Evolutionary conservation across 352 stramenopile species (phyloP), one percentile per base, ranked within the genome.

Genomic region (Pythium phragmiticola): DNA sequence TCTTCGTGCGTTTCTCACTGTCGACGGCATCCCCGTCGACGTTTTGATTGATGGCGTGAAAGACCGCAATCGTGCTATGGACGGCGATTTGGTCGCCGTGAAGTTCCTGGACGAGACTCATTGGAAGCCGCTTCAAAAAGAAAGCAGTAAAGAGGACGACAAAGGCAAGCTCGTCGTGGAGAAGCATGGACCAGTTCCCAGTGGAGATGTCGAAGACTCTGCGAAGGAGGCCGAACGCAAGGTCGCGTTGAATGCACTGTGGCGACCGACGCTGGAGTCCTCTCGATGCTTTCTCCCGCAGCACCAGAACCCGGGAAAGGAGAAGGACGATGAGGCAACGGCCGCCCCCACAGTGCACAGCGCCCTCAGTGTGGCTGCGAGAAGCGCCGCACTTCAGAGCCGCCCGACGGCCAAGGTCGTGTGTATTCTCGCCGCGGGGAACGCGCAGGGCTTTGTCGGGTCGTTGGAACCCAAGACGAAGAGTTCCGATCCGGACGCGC

Each of bases 81-180:
- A 95, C 48, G 78, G 84, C n/a, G 88, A 95, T 60, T 63, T 94
- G 14, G 86, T 96, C 13, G 84, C 72, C 1, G 62, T 96, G 43
- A 57, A 84, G 54, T 34, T 95, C 3, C 61, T 77, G 17, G 69
- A 78, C 0, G 73, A 87, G 41, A 60, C 72, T 5, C 60, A 87
- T 41, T 96, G 80, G 80, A 88, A 88, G 59, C 52, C 68, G 23
- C 23, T 85, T 21, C 26, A 30, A 30, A 70, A 72, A 7, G 58
- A 72, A 6, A 41, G 41, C n/a, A 49, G 45, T 6, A 66, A 62
- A 6, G 48, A 60, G 16, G 30, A 46, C 14, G 52, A 72, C 33
- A 21, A 59, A 19, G 33, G 55, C 28, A 64, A 54, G 34, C 37
- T 59, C 46, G 17, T 42, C 2, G 34, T 69, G 6, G 49, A 64